Evolutionary conservation across 768 basidiomycete genomes (phyloP), one percentile per base, ranked within the genome.

Genomic region (Rickenella mellea): DNA sequence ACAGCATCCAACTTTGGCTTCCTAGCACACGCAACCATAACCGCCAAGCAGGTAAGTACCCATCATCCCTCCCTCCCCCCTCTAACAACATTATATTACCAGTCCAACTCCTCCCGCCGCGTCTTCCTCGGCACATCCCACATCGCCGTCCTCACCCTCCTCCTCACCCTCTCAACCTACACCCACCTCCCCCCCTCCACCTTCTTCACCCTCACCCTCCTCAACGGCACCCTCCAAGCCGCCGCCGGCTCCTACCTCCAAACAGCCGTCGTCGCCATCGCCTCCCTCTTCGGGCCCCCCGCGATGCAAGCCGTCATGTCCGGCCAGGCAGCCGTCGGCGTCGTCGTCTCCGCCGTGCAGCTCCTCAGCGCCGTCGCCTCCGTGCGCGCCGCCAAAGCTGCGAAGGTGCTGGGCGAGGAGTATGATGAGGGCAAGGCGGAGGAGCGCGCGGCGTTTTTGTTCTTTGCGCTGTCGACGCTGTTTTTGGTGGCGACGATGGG

Each of bases 281-380:
- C 88, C 2, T 79, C 87, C 0, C 63, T 89, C 4, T 85, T 90
- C 50, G 91, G 90, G 0, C 71, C 78, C 2, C 58, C 69, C 6
- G 78, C 78, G 10, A 71, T 92, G 40, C 83, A 91, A 56, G 67
- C 76, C 20, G 66, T 85, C 56, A 74, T 92, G 69, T 77, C 87
- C 2, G 90, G 88, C 9, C 87, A 92, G 60, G 90, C 84, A 1
- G 86, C 83, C 0, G 76, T 91, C 2, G 91, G 80, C 0, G 85
- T 93, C 10, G 78, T 76, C 1, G 79, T 92, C 47, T 88, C 87
- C 40, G 64, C 68, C 1, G 79, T 89, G 0, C 88, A 92, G 52
- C 71, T 90, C 6, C 47, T 78, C 26, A 78, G 85, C 45, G 71
- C 82, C 7, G 58, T 68, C 1, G 62, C 73, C 2, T 81, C 81